phyloP scores from a whole-genome alignment of 306 rosid species.

The Erythrophleum fordii region DNA sequence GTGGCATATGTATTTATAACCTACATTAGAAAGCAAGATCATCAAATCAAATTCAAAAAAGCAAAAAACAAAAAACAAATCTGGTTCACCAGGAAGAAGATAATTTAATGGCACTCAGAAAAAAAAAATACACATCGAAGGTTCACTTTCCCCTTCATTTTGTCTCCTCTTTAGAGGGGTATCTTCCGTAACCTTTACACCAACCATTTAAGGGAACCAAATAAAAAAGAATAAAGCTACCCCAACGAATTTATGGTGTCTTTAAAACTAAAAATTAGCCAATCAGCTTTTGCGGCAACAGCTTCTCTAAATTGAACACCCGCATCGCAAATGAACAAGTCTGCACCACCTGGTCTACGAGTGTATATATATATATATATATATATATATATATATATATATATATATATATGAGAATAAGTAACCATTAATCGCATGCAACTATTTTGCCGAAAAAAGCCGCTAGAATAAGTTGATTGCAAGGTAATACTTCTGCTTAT shows the following conservation, averaged over 20 bases:
- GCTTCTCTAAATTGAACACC: too few relatives aligned
- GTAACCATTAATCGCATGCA: too few relatives aligned
- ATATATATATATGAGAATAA: background rate
- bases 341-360: too few relatives aligned
- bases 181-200: too few relatives aligned
- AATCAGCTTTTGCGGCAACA: slow-evolving; percentile 66
- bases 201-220: background rate
- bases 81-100: background rate
- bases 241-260: slow-evolving; percentile 49
- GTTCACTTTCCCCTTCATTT: too few relatives aligned
- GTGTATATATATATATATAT: too few relatives aligned
- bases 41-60: background rate
- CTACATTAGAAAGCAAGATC: background rate
- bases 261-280: slow-evolving; percentile 61
- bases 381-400: too few relatives aligned
- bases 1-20: background rate
- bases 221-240: background rate
- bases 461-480: background rate
- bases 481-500: background rate
- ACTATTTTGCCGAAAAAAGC: background rate
- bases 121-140: too few relatives aligned
- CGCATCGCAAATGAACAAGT: too few relatives aligned
- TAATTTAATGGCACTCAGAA: background rate
- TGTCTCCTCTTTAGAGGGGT: too few relatives aligned
- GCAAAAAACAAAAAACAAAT: background rate